These are phyloP conservation scores for Aureobasidium sp. DNA, from an alignment of 2,329 filamentous ascomycete genomes.

Conservation along the genomic window DNA sequence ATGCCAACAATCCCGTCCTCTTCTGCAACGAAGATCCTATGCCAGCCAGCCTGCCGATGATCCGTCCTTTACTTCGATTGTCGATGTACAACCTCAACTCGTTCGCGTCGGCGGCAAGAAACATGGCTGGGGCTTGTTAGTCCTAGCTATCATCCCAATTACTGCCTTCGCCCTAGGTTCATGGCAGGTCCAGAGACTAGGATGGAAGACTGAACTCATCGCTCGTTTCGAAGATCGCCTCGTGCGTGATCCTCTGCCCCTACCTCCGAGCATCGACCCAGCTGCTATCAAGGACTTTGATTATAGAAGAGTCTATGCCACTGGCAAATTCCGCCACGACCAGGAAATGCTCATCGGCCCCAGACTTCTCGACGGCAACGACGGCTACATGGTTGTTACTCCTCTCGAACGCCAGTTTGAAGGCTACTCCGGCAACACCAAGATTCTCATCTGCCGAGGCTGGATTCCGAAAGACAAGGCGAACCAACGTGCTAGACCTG, in stretches of 20 bases:
- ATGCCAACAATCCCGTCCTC: slow-evolving; percentile 18
- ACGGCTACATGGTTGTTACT: slow-evolving; percentile 87
- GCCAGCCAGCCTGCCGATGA: slow-evolving; percentile 58
- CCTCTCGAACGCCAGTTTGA: slow-evolving; percentile 63
- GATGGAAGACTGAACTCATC: slow-evolving; percentile 90
- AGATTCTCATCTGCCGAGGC: slow-evolving; percentile 73
- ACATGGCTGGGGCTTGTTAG: slow-evolving; percentile 73
- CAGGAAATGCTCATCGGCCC: slow-evolving; percentile 95
- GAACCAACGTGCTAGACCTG: slow-evolving; percentile 54
- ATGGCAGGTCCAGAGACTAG: slow-evolving; percentile 90
- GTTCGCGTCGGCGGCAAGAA: slow-evolving; percentile 61
- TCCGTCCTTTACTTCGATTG: slow-evolving; percentile 72
- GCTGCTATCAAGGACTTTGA: slow-evolving; percentile 82
- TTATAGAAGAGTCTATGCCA: slow-evolving; percentile 73
- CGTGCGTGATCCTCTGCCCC: slow-evolving; percentile 72
- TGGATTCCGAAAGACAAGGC: slow-evolving; percentile 79
- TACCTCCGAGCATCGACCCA: slow-evolving; percentile 77
- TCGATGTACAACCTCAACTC: slow-evolving; percentile 77
- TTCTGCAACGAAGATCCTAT: slow-evolving; percentile 27
- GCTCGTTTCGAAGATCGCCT: slow-evolving; percentile 89
- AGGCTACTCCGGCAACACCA: slow-evolving; percentile 47
- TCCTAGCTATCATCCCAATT: slow-evolving; percentile 80
- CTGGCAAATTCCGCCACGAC: slow-evolving; percentile 72
- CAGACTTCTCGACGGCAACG: slow-evolving; percentile 76
- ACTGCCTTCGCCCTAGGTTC: slow-evolving; percentile 85